These are phyloP conservation scores for Sporothrix brasiliensis DNA, from an alignment of 2,329 filamentous ascomycete genomes.

Conservation along the genomic window DNA sequence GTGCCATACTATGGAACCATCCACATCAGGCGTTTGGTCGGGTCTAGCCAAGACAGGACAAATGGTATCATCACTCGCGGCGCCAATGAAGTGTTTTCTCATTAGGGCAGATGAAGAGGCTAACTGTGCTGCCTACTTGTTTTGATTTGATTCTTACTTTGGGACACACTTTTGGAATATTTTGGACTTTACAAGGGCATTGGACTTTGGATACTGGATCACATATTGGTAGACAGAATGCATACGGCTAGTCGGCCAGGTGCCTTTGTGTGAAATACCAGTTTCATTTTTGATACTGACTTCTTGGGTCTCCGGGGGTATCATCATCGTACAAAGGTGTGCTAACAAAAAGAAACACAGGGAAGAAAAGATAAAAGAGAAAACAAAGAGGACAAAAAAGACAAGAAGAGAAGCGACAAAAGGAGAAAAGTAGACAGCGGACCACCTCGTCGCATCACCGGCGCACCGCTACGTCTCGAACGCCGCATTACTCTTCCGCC, in stretches of 20 bases:
- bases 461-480: constrained; percentile 32
- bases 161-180: not conserved
- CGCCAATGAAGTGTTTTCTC: not conserved
- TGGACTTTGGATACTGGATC: not conserved
- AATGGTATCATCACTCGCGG: not conserved
- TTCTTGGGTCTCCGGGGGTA: constrained; percentile 25
- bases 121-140: not conserved
- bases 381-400: not conserved
- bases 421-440: not conserved
- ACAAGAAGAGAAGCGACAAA: not conserved
- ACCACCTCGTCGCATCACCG: not conserved
- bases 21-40: constrained; percentile 29
- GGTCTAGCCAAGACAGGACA: not conserved
- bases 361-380: not conserved
- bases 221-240: not conserved
- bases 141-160: not conserved
- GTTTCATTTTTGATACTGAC: not conserved
- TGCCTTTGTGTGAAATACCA: not conserved
- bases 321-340: constrained; percentile 24
- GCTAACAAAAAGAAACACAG: not conserved
- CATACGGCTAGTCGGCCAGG: not conserved
- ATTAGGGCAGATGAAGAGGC: not conserved
- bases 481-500: constrained; percentile 39
- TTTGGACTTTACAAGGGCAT: not conserved
- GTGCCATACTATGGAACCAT: constrained; percentile 38